Base-by-base conservation (phyloP, 306 rosid genomes). In the Heteromeles arbutifolia region DNA sequence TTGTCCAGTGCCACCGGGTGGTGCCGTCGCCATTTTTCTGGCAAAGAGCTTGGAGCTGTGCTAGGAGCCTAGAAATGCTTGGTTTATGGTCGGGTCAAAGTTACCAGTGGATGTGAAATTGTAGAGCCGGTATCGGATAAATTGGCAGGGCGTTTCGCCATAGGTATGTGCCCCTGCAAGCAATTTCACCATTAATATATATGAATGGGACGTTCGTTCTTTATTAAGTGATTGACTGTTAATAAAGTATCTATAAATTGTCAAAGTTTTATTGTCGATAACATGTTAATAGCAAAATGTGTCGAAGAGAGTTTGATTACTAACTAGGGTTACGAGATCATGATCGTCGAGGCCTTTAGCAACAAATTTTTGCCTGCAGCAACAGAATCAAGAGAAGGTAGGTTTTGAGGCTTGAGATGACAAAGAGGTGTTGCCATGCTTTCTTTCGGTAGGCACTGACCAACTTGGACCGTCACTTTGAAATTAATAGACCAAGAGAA, bases 401-500 rank as follows among this genome's bases (percentile, higher is more conserved):
- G 29, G 45, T 76, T 77, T 84, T 21, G 91, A 81, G 37, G 92
- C 90, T 76, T 83, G 83, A 28, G 87, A 84, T 54, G 82, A 67
- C 29, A 50, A 80, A 29, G 97, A 93, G 37, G 71, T 72, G 65
- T 73, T 68, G 14, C 98, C 98, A 74, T 93, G 92, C 77, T 83
- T 90, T 85, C 97, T 86, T 44, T 92, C 90, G 0, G 91, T 85
- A 2, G 88, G 89, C 21, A 88, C 91, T 28, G 75, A 10, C 96
- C 97, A 92, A 67, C 89, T 92, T 81, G 97, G 97, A 10, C 93
- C 93, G 9, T 78, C 77, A 76, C 87, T 91, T 88, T 91, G 78
- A 83, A 24, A 21, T n/a, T 19, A 1, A 19, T 65, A 14, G 8
- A 52, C 18, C 11, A 12, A 24, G 21, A 50, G 7, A 21, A 21